These are phyloP conservation scores for Ceratopteris richardii DNA, from an alignment of 75 land plant genomes.

Conservation along the genomic window DNA sequence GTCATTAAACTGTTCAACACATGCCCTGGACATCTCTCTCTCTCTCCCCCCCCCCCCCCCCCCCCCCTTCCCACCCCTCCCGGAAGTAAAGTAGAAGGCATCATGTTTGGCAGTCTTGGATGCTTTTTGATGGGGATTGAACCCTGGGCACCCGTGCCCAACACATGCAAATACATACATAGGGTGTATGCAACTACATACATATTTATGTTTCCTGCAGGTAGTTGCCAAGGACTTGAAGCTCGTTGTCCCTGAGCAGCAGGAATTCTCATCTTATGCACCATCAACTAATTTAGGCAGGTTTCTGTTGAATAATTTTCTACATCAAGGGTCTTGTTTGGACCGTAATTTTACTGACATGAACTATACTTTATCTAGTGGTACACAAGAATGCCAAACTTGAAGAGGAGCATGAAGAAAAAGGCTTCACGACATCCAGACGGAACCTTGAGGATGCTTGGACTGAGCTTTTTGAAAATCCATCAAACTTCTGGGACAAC, in stretches of 20 bases:
- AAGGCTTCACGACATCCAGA: background rate
- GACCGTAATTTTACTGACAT: background rate
- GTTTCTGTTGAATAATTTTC: background rate
- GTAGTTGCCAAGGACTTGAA: background rate
- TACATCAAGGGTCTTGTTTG: background rate
- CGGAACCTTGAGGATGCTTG: conserved; percentile 10
- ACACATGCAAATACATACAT: too few species aligned
- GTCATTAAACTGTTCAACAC: too few species aligned
- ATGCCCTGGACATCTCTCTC: too few species aligned
- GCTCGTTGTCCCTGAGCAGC: background rate
- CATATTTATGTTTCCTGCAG: conserved; percentile 2
- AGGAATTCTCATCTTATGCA: background rate
- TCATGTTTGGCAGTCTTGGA: background rate
- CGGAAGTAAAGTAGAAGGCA: too few species aligned
- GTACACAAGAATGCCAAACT: too few species aligned
- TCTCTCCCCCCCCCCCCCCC: too few species aligned
- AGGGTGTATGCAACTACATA: background rate
- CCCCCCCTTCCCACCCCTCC: too few species aligned
- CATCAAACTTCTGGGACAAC: conserved; percentile 25
- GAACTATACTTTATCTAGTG: background rate
- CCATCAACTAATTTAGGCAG: background rate
- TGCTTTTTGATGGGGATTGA: background rate
- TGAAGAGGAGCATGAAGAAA: background rate
- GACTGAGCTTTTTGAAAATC: conserved; percentile 19
- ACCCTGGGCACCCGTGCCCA: too few species aligned